Percentiles rank a stretch among this genome's conserved stretches.
Evolutionary conservation across 2,329 filamentous ascomycete species (phyloP).

Genomic region (Biscogniauxia marginata): DNA sequence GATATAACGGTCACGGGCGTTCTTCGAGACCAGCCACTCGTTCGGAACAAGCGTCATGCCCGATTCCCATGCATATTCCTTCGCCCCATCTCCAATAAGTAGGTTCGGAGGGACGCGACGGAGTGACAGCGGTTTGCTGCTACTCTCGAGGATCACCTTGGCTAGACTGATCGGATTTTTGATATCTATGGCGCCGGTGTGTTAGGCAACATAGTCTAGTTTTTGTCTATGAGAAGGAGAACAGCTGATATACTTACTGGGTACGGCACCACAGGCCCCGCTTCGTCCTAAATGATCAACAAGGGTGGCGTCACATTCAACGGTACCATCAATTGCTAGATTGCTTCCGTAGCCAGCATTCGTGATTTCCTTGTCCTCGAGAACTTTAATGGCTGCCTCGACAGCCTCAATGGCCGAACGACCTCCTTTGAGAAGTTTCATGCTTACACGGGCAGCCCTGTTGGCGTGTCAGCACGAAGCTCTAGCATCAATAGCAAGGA

Average conservation of each 20-base stretch:
- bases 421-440: constrained; percentile 76
- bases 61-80: constrained; percentile 78
- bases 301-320: constrained; percentile 92
- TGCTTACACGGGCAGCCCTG: constrained; percentile 80
- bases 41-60: constrained; percentile 72
- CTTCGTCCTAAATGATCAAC: constrained; percentile 90
- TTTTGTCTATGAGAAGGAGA: neutral
- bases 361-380: constrained; percentile 94
- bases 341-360: constrained; percentile 98
- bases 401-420: constrained; percentile 83
- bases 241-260: constrained; percentile 59
- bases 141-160: constrained; percentile 75
- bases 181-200: constrained; percentile 59
- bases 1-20: constrained; percentile 73
- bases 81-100: constrained; percentile 81
- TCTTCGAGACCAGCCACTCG: constrained; percentile 75
- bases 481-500: neutral
- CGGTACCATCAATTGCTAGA: constrained; percentile 81
- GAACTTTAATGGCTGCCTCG: constrained; percentile 79
- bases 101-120: constrained; percentile 90
- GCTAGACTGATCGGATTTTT: constrained; percentile 91
- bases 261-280: constrained; percentile 87
- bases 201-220: neutral
- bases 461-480: constrained; percentile 3
- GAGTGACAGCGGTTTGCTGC: constrained; percentile 74